Evolutionary conservation across 75 land plant species (phyloP), one percentile per base, ranked within the genome.

Genomic region (Picea sitchensis): DNA sequence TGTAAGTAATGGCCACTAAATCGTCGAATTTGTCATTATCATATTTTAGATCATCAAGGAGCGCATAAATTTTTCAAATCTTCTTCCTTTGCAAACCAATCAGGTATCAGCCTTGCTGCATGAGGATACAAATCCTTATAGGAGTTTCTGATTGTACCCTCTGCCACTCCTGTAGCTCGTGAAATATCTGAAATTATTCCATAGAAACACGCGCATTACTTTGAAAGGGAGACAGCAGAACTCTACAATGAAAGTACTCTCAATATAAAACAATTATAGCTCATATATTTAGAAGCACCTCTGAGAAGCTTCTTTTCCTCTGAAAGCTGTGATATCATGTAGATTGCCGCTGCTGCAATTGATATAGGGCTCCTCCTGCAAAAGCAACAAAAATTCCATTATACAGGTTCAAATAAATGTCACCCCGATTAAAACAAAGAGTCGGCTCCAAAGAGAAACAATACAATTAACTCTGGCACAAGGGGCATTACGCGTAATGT

Each of bases 351-450:
- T 21, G 96, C 96, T 14, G 96, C 93, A 31, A 93, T 84, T 21
- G 96, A 91, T 59, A 93, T 93, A 21, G 96, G 96, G 62, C 92
- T 93, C 81, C 93, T 91, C 88, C 96, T 93, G 90, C 77, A 86
- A 21, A 80, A 54, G 75, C 21, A 62, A 62, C 21, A 20, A 21
- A 51, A 51, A 1, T 51, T 2, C 12, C 12, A 51, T 51, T 51
- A 51, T 9, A 11, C 56, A 51, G 11, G 56, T 0, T 1, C 56
- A 51, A 51, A 51, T 51, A 51, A 51, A 51, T 51, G 56, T 12
- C 11, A 9, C 54, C 54, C 8, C 1, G 54, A 47, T 6, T 47
- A 47, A 47, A 47, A 47, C 54, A 47, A 47, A 47, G 54, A 7
- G 8, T 47, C 41, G 7, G 8, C 54, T 47, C 54, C 9, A 0